Evolutionary conservation across 2,329 filamentous ascomycete species (phyloP), one percentile per base, ranked within the genome.

Genomic region (Colletotrichum kahawae): DNA sequence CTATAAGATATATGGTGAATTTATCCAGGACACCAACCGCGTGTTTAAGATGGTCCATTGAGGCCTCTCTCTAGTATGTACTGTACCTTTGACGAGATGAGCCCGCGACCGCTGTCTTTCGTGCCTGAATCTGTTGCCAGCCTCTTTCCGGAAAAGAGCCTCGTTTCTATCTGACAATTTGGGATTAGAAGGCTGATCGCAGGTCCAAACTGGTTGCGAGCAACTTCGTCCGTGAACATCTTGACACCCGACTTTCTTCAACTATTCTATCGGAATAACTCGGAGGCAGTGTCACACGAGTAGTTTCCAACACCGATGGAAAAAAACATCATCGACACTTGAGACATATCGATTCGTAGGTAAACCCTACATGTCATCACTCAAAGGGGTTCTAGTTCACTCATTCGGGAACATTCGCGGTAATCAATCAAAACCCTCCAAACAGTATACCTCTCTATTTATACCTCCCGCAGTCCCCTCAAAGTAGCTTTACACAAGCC

Each of bases 401-500:
- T 29, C 29, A 29, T 29, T 29, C 29, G 5, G 29, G 29, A 29
- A 29, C 31, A 12, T 33, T 33, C 4, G 31, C 4, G 31, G 9
- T 33, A 33, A 33, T 33, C 31, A 33, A 33, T 33, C 31, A 33
- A 33, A 33, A 33, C 31, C 31, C 31, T 33, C 31, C 31, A 33
- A 7, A 33, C 8, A 33, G 31, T 33, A 33, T 10, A 9, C 10
- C 31, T 33, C 10, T 21, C 43, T n/a, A 1, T n/a, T 21, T 13
- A 21, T 2, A 21, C 9, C 38, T 16, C 18, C 9, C 38, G 2
- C 10, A 18, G 18, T 43, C 38, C 3, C 18, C 38, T 1, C 5
- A 18, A 43, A 48, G n/a, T 4, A 18, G n/a, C 8, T 14, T 38
- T 57, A 71, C 3, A 31, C 43, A 18, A 90, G 79, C 85, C 88